A percentile compares a stretch with the other conserved stretches of the same genome.
phyloP scores from a whole-genome alignment of 768 basidiomycete species.

The Tulasnella sp. region DNA sequence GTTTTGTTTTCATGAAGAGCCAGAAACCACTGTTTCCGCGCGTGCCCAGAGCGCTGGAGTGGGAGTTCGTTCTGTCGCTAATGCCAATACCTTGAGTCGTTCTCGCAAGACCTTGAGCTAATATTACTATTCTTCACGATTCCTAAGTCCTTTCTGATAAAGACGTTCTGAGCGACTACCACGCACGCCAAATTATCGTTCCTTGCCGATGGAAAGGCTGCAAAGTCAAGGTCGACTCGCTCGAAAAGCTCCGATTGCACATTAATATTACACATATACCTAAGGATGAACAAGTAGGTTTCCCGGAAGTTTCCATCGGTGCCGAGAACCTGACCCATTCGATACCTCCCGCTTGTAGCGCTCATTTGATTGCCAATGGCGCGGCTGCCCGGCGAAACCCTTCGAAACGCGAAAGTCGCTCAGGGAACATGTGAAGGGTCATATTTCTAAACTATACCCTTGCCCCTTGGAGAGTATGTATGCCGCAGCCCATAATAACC shows the following conservation, averaged over 20 bases:
- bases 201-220: slow-evolving; percentile 16
- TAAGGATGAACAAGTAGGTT: neutral
- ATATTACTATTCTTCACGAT: neutral
- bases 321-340: neutral
- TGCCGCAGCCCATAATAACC: neutral
- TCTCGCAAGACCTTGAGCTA: neutral
- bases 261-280: neutral
- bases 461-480: neutral
- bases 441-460: neutral
- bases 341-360: neutral
- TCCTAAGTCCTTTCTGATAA: neutral
- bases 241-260: neutral
- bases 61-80: neutral
- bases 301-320: neutral
- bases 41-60: neutral
- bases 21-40: neutral
- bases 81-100: too few species aligned
- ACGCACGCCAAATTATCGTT: neutral
- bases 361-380: neutral
- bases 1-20: neutral
- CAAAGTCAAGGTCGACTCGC: slow-evolving; percentile 11
- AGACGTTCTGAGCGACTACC: neutral
- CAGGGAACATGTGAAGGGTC: neutral
- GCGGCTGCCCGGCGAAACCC: neutral
- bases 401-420: neutral